Evolutionary conservation across 192 early-diverging fungal species (phyloP).

Genomic region (Rhizoclosmatium sp.): DNA sequence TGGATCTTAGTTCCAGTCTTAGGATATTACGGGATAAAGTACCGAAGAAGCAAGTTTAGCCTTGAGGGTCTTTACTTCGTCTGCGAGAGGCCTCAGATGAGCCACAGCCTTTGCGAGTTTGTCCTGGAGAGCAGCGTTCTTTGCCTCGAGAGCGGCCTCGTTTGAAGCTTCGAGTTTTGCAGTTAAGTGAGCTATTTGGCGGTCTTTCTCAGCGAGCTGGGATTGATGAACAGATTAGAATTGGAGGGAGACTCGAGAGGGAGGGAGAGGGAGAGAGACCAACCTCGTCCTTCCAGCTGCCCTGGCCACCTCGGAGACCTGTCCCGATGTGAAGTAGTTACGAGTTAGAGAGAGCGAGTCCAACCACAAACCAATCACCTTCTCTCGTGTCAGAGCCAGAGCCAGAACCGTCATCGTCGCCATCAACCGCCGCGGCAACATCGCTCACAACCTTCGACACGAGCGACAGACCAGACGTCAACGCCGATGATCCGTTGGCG

Average conservation of each 20-base stretch:
- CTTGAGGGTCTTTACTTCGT: slow-evolving; percentile 31
- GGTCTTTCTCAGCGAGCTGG: not conserved
- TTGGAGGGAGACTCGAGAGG: not conserved
- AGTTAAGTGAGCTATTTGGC: not conserved
- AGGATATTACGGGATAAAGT: not conserved
- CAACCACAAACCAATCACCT: too few relatives aligned
- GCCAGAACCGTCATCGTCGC: too few relatives aligned
- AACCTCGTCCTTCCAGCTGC: too few relatives aligned
- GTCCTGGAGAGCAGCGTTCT: slow-evolving; percentile 27
- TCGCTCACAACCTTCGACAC: slow-evolving; percentile 17
- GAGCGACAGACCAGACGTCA: slow-evolving; percentile 14
- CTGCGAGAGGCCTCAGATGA: slow-evolving; percentile 38
- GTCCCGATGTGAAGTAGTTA: too few relatives aligned
- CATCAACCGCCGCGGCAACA: not conserved
- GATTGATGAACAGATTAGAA: not conserved
- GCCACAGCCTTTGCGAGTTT: slow-evolving; percentile 35
- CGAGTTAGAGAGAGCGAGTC: too few relatives aligned
- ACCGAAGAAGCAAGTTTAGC: not conserved
- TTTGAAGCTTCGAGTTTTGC: not conserved
- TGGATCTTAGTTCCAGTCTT: not conserved
- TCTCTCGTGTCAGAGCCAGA: too few relatives aligned
- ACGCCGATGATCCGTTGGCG: slow-evolving; percentile 2
- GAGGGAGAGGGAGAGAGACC: not conserved
- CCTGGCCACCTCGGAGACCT: too few relatives aligned
- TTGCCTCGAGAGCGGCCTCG: not conserved